These are phyloP conservation scores for Hortaea sp. DNA, from an alignment of 2,329 filamentous ascomycete species.

Conservation along the genomic window DNA sequence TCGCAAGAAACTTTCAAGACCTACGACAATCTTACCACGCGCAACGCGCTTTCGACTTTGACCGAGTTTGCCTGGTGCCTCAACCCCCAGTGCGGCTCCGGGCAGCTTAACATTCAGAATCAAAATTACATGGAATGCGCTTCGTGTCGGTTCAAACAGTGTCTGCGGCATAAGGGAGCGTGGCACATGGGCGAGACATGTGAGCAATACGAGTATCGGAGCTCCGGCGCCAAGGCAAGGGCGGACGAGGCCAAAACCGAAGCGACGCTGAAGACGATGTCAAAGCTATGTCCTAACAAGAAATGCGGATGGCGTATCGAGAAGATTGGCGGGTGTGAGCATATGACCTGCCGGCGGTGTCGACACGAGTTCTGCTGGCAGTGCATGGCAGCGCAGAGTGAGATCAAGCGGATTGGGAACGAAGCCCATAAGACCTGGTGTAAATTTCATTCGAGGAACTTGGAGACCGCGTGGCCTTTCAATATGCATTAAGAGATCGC, in stretches of 20 bases:
- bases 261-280: conserved; percentile 21
- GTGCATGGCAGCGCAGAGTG: conserved; percentile 19
- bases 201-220: conserved; percentile 28
- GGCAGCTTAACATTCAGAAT: conserved; percentile 39
- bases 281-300: conserved; percentile 29
- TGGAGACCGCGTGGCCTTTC: conserved; percentile 19
- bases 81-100: conserved; percentile 37
- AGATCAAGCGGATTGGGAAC: conserved; percentile 20
- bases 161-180: conserved; percentile 22
- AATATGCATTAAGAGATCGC: conserved; percentile 14
- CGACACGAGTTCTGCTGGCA: conserved; percentile 32
- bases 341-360: conserved; percentile 29
- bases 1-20: conserved; percentile 34
- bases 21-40: conserved; percentile 38
- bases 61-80: conserved; percentile 47
- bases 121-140: conserved; percentile 32
- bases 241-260: conserved; percentile 17
- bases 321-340: conserved; percentile 33
- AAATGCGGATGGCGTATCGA: conserved; percentile 30
- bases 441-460: conserved; percentile 20
- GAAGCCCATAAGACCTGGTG: conserved; percentile 18
- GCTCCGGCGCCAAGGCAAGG: conserved; percentile 12
- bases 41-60: conserved; percentile 34
- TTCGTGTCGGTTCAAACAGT: conserved; percentile 27
- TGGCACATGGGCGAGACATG: conserved; percentile 35